Evolutionary conservation across 2,329 filamentous ascomycete genomes (phyloP), one percentile per base, ranked within the genome.

Genomic region (Zasmidium cellare): DNA sequence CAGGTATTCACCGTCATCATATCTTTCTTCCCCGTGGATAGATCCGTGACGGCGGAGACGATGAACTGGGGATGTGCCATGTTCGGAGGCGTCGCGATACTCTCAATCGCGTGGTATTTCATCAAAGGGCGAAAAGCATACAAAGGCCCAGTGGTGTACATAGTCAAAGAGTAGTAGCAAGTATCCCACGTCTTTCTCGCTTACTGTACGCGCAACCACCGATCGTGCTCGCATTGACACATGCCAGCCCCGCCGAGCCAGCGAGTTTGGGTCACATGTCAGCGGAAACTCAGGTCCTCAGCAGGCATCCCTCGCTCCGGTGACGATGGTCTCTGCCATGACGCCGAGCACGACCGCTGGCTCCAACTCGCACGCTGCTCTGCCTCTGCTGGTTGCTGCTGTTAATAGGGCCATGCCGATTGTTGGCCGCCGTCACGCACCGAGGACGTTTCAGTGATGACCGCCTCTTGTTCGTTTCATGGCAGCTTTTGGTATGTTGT

Each of bases 21-120:
- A 25, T 58, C 57, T 51, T 65, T 65, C 55, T 65, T 65, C 45
- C 63, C 63, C 5, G 52, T 57, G 2, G 25, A 56, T 6, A 51
- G 60, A n/a, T 46, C 53, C 12, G 58, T 62, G 3, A 58, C 51
- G 11, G 48, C 52, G 5, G 46, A 53, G 19, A 56, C 55, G 2
- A 65, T 65, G 63, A 65, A 65, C 23, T 65, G 63, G 63, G 60
- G 51, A 16, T 55, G 57, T 19, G 61, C 60, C 7, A 64, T 64
- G 55, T 64, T 64, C 48, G 56, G 51, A 3, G 52, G 57, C 16
- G 61, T 61, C 9, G 51, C 57, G 46, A 45, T 53, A 6, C 56
- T 65, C 28, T 54, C 55, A 18, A 45, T 51, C 2, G 24, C 50
- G 1, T 55, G 60, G 45, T 65, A 61, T 35, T 20, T 45, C 22